Evolutionary conservation across 2,329 filamentous ascomycete genomes (phyloP).

Genomic region (Exophiala sp.): DNA sequence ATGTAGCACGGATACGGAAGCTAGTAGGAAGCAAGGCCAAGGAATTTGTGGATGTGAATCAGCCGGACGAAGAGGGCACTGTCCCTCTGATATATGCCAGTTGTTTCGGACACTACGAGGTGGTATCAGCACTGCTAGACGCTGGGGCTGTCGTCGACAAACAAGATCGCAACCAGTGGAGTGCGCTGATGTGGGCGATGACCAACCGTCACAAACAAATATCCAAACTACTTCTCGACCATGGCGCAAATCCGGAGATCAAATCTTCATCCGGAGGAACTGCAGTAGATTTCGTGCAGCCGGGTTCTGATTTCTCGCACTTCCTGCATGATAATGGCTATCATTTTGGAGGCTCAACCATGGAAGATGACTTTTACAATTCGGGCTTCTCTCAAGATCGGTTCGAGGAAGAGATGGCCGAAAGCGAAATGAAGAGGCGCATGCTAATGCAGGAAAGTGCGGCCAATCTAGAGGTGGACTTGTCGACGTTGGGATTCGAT

Average conservation of each 20-base stretch:
- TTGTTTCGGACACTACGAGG: conserved; percentile 91
- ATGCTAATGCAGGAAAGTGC: conserved; percentile 99
- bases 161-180: conserved; percentile 96
- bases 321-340: conserved; percentile 96
- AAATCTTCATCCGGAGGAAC: conserved; percentile 92
- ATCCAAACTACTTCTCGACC: conserved; percentile 85
- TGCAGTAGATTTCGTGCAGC: conserved; percentile 91
- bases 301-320: conserved; percentile 93
- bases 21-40: conserved; percentile 72
- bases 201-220: conserved; percentile 97
- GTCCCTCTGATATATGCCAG: conserved; percentile 96
- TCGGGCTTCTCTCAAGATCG: conserved; percentile 86
- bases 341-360: conserved; percentile 45
- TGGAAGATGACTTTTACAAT: conserved; percentile 76
- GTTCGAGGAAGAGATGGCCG: conserved; percentile 95
- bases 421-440: conserved; percentile 88
- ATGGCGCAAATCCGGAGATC: conserved; percentile 90
- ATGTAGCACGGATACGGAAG: conserved; percentile 73
- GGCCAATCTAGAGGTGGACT: conserved; percentile 89
- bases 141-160: conserved; percentile 86
- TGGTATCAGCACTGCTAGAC: conserved; percentile 77
- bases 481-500: conserved; percentile 92
- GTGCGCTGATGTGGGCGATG: conserved; percentile 98
- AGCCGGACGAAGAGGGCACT: conserved; percentile 88
- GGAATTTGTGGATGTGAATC: conserved; percentile 77